These are phyloP conservation scores for Babesia ovis DNA, from an alignment of 169 alveolate species.

Conservation along the genomic window DNA sequence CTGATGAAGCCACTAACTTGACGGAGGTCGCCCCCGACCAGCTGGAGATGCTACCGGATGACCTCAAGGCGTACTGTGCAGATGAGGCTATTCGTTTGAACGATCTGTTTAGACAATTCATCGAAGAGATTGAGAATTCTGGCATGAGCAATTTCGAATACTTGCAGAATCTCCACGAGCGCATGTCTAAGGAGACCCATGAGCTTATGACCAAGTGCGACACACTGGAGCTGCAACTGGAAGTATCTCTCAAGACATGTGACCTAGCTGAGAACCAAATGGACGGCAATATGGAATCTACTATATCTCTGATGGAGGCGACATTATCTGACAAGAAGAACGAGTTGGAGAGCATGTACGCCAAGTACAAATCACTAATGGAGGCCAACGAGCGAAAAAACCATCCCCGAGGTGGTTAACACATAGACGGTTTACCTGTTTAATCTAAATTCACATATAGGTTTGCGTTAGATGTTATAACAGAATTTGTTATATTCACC, in stretches of 20 bases:
- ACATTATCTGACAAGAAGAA: constrained; percentile 55
- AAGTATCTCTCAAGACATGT: constrained; percentile 23
- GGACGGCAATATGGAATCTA: constrained; percentile 43
- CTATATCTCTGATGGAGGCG: constrained; percentile 51
- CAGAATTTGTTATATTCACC: no score
- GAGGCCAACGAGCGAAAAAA: constrained; percentile 20
- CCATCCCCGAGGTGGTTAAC: no score
- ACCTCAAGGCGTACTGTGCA: constrained; percentile 37
- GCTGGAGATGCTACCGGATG: constrained; percentile 53
- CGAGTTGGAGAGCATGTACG: constrained; percentile 41
- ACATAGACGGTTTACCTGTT: no score
- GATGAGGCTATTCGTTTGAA: constrained; percentile 32
- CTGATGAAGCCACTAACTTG: background rate
- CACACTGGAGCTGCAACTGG: constrained; percentile 36
- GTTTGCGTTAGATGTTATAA: no score
- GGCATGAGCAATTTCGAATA: constrained; percentile 35
- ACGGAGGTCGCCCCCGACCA: constrained; percentile 46
- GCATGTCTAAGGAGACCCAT: constrained; percentile 33
- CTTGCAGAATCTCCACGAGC: constrained; percentile 30
- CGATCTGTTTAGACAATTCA: constrained; percentile 25
- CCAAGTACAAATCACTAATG: constrained; percentile 23
- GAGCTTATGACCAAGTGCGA: constrained; percentile 31
- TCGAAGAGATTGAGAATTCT: background rate
- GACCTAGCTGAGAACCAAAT: constrained; percentile 11
- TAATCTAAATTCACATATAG: no score